These are phyloP conservation scores for Chaetothyriales sp. DNA, from an alignment of 2,329 filamentous ascomycete species.

Conservation along the genomic window DNA sequence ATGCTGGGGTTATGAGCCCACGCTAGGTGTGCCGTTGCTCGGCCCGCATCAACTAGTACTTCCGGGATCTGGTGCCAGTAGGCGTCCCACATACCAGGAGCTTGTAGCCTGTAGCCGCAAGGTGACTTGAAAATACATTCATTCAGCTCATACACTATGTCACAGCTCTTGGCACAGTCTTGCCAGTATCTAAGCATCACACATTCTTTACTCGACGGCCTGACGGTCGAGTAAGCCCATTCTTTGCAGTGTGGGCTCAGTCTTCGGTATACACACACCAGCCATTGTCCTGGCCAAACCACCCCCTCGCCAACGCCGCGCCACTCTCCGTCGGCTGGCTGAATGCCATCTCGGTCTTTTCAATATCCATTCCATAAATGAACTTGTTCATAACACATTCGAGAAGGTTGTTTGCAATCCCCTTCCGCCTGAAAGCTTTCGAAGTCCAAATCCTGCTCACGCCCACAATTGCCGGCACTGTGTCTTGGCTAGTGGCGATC, in stretches of 20 bases:
- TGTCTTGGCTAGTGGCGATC: constrained; percentile 32
- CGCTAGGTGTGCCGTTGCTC: too few species aligned
- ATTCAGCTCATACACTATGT: background rate
- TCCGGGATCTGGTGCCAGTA: too few species aligned
- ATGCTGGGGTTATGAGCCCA: too few species aligned
- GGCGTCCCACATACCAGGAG: too few species aligned
- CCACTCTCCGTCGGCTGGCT: constrained; percentile 54
- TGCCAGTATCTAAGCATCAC: background rate
- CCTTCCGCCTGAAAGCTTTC: constrained; percentile 40
- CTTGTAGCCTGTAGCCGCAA: too few species aligned
- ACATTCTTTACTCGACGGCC: background rate
- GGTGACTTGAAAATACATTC: background rate
- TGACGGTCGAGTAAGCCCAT: background rate
- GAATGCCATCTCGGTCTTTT: constrained; percentile 46
- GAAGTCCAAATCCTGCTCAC: constrained; percentile 55
- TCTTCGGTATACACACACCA: constrained; percentile 47
- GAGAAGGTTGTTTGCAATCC: constrained; percentile 44
- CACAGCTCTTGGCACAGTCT: background rate
- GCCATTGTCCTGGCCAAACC: constrained; percentile 41
- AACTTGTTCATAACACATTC: constrained; percentile 44
- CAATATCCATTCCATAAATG: constrained; percentile 41
- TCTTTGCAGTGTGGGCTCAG: constrained; percentile 13
- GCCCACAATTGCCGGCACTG: constrained; percentile 40
- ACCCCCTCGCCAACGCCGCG: constrained; percentile 42
- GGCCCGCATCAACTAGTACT: too few species aligned